Evolutionary conservation across 805 yeast species (phyloP).

Genomic region (Wickerhamiella siamensis): DNA sequence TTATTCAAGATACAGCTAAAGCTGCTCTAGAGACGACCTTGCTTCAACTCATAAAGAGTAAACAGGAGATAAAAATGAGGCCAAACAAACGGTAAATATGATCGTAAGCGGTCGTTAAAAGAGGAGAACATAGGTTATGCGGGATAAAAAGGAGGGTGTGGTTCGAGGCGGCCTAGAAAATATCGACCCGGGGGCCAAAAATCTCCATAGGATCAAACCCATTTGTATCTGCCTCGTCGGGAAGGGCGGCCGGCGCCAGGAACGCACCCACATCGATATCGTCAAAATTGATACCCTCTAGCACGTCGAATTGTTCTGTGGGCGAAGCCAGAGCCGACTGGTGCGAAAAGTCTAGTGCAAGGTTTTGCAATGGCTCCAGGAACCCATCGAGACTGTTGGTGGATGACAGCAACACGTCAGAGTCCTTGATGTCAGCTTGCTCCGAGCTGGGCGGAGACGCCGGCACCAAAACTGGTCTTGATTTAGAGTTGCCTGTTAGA

Average conservation of each 20-base stretch:
- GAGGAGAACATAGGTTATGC: too few species aligned
- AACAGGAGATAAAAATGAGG: too few species aligned
- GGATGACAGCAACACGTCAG: background rate
- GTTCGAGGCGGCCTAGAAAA: slow-evolving; percentile 4
- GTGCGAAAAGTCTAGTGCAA: background rate
- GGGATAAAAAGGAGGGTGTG: too few species aligned
- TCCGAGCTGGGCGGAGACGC: background rate
- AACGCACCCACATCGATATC: slow-evolving; percentile 3
- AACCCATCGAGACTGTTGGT: background rate
- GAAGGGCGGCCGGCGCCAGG: slow-evolving; percentile 14
- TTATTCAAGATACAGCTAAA: too few species aligned
- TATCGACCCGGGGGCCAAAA: slow-evolving; percentile 13
- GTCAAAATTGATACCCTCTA: slow-evolving; percentile 4
- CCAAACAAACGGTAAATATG: too few species aligned
- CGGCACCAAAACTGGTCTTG: background rate
- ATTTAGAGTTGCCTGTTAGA: background rate
- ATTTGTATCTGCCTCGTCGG: slow-evolving; percentile 8
- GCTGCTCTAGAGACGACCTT: too few species aligned
- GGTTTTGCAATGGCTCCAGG: background rate
- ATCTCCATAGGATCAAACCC: slow-evolving; percentile 15
- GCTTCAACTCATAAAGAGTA: too few species aligned
- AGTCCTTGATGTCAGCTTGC: background rate
- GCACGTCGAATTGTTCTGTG: background rate
- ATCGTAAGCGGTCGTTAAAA: too few species aligned
- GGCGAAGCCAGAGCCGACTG: background rate